Evolutionary conservation across 352 stramenopile species (phyloP).

Genomic region (Globisporangium carolinianum): DNA sequence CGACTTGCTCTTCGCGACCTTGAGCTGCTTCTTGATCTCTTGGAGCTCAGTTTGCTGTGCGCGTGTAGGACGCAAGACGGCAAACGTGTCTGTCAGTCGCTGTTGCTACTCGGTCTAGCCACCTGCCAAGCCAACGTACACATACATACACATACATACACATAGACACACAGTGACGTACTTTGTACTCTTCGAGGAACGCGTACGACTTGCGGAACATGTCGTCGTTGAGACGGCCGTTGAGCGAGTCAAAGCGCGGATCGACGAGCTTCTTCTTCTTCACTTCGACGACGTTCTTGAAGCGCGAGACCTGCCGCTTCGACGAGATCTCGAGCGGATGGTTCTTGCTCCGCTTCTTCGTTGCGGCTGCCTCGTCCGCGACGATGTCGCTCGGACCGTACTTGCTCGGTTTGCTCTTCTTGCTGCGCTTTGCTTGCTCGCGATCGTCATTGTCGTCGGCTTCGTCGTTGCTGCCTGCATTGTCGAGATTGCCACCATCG

Average conservation of each 20-base stretch:
- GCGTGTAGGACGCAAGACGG: no score
- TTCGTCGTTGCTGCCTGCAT: not conserved
- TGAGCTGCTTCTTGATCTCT: conserved; percentile 78
- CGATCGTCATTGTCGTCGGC: not conserved
- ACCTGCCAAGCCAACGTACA: not conserved
- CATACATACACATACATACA: not conserved
- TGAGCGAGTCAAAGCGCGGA: conserved; percentile 83
- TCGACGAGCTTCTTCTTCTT: conserved; percentile 70
- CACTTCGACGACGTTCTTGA: conserved; percentile 77
- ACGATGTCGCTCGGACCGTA: conserved; percentile 8
- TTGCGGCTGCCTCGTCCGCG: conserved; percentile 6
- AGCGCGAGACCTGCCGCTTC: conserved; percentile 73
- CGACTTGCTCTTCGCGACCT: conserved; percentile 52
- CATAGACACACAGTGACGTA: conserved; percentile 3
- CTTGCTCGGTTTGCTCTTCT: conserved; percentile 13
- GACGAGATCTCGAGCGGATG: conserved; percentile 80
- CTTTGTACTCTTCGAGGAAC: conserved; percentile 88
- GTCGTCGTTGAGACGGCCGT: conserved; percentile 84
- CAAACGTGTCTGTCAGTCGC: not conserved
- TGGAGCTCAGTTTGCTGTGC: conserved; percentile 68
- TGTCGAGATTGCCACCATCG: not conserved
- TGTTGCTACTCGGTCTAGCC: no score
- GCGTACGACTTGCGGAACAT: conserved; percentile 85
- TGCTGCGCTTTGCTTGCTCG: conserved; percentile 4
- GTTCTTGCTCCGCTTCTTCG: conserved; percentile 67